Percentiles rank a stretch among this genome's conserved stretches.
Evolutionary conservation across 2,329 filamentous ascomycete species (phyloP).

Genomic region (Phyllosticta citriasiana): DNA sequence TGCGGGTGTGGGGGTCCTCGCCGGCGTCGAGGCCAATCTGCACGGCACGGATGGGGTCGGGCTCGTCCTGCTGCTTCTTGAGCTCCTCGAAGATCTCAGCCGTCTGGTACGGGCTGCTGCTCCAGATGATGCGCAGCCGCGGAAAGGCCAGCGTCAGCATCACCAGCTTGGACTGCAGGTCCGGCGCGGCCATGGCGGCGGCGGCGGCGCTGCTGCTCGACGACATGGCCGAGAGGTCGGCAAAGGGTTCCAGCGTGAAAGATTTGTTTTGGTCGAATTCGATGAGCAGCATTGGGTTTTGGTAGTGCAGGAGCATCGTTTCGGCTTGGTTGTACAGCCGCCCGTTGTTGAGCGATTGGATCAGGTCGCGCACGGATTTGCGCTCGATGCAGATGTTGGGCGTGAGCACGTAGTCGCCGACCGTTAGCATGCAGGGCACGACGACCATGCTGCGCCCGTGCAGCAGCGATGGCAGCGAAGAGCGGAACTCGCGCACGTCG

Average conservation of each 20-base stretch:
- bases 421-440: constrained; percentile 89
- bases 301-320: constrained; percentile 90
- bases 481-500: constrained; percentile 92
- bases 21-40: constrained; percentile 64
- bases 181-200: constrained; percentile 46
- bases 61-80: constrained; percentile 82
- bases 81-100: constrained; percentile 93
- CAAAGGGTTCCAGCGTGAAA: constrained; percentile 68
- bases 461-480: constrained; percentile 78
- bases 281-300: constrained; percentile 80
- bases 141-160: constrained; percentile 89
- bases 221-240: constrained; percentile 38
- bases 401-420: constrained; percentile 90
- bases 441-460: constrained; percentile 83
- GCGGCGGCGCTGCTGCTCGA: constrained; percentile 51
- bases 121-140: constrained; percentile 85
- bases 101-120: constrained; percentile 83
- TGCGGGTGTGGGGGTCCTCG: constrained; percentile 45
- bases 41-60: constrained; percentile 80
- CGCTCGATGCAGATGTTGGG: constrained; percentile 89
- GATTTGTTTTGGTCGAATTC: constrained; percentile 97
- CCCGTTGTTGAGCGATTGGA: constrained; percentile 84
- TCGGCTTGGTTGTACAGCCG: constrained; percentile 87
- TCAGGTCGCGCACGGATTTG: constrained; percentile 84
- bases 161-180: constrained; percentile 85